A percentile compares a stretch with the other conserved stretches of the same genome.
Conservation (phyloP, 2,329 filamentous ascomycete species). For the Elsinoe perseae region DNA sequence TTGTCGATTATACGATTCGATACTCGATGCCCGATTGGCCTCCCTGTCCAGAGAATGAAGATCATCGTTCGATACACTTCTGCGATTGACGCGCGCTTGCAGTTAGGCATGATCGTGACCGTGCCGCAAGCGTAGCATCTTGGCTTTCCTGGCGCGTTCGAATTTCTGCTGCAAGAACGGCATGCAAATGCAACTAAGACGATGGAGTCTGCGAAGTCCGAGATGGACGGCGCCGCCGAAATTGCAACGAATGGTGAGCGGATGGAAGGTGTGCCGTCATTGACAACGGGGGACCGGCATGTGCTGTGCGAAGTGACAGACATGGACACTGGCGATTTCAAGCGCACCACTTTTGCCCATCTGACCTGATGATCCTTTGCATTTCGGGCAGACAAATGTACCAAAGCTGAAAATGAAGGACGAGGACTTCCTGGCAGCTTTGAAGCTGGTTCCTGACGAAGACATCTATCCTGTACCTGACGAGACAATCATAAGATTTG, state of each 20-base stretch:
- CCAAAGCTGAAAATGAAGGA: conserved; percentile 21
- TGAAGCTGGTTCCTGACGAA: conserved; percentile 23
- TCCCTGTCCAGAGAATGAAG: too few species aligned
- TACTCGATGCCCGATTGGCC: too few species aligned
- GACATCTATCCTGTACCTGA: conserved; percentile 25
- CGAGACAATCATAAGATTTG: conserved; percentile 19
- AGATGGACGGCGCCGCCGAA: too few species aligned
- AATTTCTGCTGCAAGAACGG: too few species aligned
- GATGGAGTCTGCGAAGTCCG: too few species aligned
- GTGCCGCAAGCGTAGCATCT: too few species aligned
- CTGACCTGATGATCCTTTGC: not conserved
- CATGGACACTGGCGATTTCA: not conserved
- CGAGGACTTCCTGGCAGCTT: conserved; percentile 21
- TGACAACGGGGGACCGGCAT: not conserved
- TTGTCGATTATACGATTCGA: too few species aligned
- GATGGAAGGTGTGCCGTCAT: not conserved
- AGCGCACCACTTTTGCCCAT: not conserved
- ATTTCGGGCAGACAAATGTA: not conserved
- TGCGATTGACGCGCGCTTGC: not conserved
- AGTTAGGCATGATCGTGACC: not conserved
- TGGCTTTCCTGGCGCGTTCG: too few species aligned
- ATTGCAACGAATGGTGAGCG: too few species aligned
- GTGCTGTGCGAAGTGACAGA: not conserved
- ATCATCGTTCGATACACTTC: not conserved
- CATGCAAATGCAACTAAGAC: too few species aligned